A percentile compares a stretch with the other conserved stretches of the same genome.
Conservation (phyloP, 2,329 filamentous ascomycete species). For the Aspergillus sojae region DNA sequence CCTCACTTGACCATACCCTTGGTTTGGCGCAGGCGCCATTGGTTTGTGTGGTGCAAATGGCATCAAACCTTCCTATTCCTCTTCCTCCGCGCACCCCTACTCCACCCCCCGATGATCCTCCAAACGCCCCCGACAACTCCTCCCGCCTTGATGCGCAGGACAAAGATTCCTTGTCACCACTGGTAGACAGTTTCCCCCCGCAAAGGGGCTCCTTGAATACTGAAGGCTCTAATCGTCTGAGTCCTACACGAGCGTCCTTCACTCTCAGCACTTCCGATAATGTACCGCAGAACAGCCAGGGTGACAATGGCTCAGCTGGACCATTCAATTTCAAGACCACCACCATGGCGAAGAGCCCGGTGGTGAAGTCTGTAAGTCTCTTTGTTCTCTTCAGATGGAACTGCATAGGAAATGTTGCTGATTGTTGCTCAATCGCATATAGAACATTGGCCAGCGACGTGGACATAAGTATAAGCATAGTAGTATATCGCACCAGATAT, state of each 20-base stretch:
- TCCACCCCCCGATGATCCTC: constrained; percentile 59
- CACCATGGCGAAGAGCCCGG: constrained; percentile 71
- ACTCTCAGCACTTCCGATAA: constrained; percentile 36
- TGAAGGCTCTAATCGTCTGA: constrained; percentile 30
- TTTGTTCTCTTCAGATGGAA: background rate
- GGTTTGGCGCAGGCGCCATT: constrained; percentile 6
- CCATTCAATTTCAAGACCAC: constrained; percentile 96
- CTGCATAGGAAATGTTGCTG: background rate
- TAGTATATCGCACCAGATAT: constrained; percentile 94
- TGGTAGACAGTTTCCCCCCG: constrained; percentile 40
- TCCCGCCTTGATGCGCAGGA: constrained; percentile 39
- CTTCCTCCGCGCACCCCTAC: constrained; percentile 66
- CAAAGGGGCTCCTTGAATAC: constrained; percentile 26
- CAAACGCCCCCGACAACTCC: constrained; percentile 24
- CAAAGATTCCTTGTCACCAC: constrained; percentile 52
- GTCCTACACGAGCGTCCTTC: constrained; percentile 40
- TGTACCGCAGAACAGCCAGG: constrained; percentile 30
- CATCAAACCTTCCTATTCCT: constrained; percentile 60
- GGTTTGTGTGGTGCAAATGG: constrained; percentile 49
- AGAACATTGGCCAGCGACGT: constrained; percentile 88
- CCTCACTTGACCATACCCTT: background rate
- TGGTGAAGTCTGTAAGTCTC: constrained; percentile 69
- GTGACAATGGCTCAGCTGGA: constrained; percentile 40
- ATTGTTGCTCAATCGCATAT: constrained; percentile 25
- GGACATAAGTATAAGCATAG: constrained; percentile 98